Evolutionary conservation across 345 rosid species (phyloP).

Genomic region (Psidium friedrichsthalianum): DNA sequence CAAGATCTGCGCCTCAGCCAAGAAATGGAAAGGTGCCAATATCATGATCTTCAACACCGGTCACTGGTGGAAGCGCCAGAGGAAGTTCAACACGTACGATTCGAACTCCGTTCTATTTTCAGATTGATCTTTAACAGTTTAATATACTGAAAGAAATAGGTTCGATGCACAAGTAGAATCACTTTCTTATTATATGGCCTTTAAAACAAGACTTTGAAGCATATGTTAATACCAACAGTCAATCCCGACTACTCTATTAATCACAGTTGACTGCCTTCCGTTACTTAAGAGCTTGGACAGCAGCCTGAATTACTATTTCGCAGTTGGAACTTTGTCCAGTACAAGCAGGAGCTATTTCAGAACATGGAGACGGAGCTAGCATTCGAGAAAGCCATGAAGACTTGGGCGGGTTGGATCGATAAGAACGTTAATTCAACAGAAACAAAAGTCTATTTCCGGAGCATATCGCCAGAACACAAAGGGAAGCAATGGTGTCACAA

Average conservation of each 20-base stretch:
- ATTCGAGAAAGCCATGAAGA: constrained; percentile 20
- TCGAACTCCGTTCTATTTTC: background rate
- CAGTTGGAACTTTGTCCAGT: constrained; percentile 34
- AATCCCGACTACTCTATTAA: background rate
- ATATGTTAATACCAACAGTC: background rate
- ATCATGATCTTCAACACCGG: constrained; percentile 45
- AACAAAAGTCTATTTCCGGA: constrained; percentile 30
- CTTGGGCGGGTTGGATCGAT: constrained; percentile 42
- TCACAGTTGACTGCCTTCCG: background rate
- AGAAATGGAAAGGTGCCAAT: constrained; percentile 30
- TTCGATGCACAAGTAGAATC: background rate
- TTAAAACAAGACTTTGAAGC: background rate
- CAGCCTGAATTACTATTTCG: background rate
- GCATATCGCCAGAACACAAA: constrained; percentile 36
- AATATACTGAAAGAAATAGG: background rate
- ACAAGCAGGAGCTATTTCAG: constrained; percentile 11
- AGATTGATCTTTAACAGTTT: background rate
- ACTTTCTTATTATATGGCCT: background rate
- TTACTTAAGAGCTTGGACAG: background rate
- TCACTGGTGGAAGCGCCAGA: constrained; percentile 38
- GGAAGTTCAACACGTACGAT: constrained; percentile 9
- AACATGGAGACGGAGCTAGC: constrained; percentile 25
- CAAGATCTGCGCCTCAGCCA: constrained; percentile 10
- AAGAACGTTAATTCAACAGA: constrained; percentile 2
- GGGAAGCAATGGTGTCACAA: constrained; percentile 22